phyloP scores from a whole-genome alignment of 306 rosid genomes.

The Comarum palustre region DNA sequence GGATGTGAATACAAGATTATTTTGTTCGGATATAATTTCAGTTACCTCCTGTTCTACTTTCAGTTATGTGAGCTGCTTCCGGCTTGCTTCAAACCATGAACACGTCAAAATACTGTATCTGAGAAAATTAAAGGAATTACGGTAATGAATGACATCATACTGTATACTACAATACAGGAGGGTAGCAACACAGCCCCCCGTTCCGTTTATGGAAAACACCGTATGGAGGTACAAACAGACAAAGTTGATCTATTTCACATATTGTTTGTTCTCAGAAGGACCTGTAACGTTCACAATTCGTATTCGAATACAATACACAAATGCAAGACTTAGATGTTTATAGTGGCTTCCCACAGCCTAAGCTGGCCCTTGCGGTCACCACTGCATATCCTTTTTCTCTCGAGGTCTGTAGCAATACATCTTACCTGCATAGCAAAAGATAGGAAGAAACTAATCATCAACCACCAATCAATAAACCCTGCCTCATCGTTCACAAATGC shows the following conservation, averaged over 20 bases:
- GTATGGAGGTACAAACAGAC: neutral
- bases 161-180: neutral
- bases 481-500: neutral
- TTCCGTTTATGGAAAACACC: neutral
- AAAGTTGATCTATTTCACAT: neutral
- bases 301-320: neutral
- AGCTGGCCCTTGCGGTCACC: constrained; percentile 94
- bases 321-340: constrained; percentile 56
- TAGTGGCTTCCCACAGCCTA: constrained; percentile 98
- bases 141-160: neutral
- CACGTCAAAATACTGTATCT: neutral
- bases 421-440: constrained; percentile 57
- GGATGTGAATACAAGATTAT: neutral
- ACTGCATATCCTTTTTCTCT: constrained; percentile 95
- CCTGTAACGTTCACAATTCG: neutral
- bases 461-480: neutral
- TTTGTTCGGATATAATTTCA: neutral
- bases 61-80: neutral
- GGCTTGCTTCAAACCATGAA: neutral
- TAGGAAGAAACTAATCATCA: constrained; percentile 14
- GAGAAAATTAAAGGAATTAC: neutral
- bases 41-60: neutral
- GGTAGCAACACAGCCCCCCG: neutral
- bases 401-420: constrained; percentile 80
- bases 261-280: neutral